Evolutionary conservation across 352 stramenopile genomes (phyloP).

Genomic region (Phytophthora foliorum): DNA sequence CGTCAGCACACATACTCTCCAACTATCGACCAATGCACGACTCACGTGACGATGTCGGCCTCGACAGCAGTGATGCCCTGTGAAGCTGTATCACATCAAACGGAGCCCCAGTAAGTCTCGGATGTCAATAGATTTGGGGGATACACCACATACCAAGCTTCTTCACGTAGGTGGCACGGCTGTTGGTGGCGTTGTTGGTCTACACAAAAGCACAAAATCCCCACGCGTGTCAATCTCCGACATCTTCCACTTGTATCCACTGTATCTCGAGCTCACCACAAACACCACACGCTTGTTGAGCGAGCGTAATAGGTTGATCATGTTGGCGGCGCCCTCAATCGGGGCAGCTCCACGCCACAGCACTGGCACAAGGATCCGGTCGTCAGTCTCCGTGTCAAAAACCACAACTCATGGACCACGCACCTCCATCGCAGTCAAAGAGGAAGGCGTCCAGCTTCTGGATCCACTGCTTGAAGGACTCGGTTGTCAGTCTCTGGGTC

Average conservation of each 20-base stretch:
- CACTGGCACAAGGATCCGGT: constrained; percentile 40
- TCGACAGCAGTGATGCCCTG: constrained; percentile 74
- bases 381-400: background rate
- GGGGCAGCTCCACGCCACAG: constrained; percentile 72
- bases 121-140: background rate
- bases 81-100: constrained; percentile 51
- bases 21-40: constrained; percentile 3
- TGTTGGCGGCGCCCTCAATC: constrained; percentile 73
- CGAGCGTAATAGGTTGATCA: constrained; percentile 71
- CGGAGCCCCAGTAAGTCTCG: background rate
- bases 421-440: constrained; percentile 88
- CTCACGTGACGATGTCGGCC: constrained; percentile 86
- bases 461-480: constrained; percentile 70
- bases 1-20: constrained; percentile 6
- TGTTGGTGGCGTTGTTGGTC: constrained; percentile 92
- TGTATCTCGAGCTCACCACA: constrained; percentile 53
- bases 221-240: constrained; percentile 4
- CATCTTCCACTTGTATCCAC: background rate
- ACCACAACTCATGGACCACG: constrained; percentile 6
- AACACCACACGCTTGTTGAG: constrained; percentile 88
- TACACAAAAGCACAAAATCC: constrained; percentile 26
- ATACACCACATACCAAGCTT: constrained; percentile 67
- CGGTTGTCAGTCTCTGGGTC: constrained; percentile 46
- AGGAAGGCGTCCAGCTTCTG: constrained; percentile 75
- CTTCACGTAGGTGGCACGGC: constrained; percentile 82